Evolutionary conservation across 202 grass and related monocot genomes (phyloP).

Genomic region (Tripidium arundinaceum): DNA sequence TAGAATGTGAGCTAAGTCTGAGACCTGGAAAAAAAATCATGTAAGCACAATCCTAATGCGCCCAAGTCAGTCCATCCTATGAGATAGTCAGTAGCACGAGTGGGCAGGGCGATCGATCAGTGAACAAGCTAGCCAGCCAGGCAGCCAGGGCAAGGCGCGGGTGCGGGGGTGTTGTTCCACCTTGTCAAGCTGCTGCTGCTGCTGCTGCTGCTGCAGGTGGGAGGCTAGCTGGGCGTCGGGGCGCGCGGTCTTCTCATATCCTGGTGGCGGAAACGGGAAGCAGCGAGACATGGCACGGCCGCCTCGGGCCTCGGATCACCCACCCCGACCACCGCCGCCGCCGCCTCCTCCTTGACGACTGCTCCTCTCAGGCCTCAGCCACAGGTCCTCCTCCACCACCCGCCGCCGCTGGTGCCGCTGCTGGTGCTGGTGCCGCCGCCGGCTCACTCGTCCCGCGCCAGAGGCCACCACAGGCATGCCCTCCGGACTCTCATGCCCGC

Average conservation of each 20-base stretch:
- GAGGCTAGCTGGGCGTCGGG: slow-evolving; percentile 45
- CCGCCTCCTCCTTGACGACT: neutral
- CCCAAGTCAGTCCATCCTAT: neutral
- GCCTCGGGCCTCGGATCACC: slow-evolving; percentile 54
- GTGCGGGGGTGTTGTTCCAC: neutral
- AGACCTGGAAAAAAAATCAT: neutral
- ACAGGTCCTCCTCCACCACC: neutral
- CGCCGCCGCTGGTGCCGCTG: neutral
- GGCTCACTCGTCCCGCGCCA: slow-evolving; percentile 23
- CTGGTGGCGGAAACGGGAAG: slow-evolving; percentile 66
- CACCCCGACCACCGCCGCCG: neutral
- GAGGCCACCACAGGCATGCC: slow-evolving; percentile 11
- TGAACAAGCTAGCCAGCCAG: slow-evolving; percentile 5
- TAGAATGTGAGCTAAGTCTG: neutral
- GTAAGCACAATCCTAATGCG: neutral
- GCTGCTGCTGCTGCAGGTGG: slow-evolving; percentile 30
- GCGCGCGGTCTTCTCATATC: slow-evolving; percentile 52
- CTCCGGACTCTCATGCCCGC: slow-evolving; percentile 35
- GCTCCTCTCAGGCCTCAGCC: neutral
- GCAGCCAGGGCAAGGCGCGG: neutral
- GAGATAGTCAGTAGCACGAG: neutral
- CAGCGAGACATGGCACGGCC: slow-evolving; percentile 77
- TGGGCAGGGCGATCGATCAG: neutral
- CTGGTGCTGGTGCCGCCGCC: neutral
- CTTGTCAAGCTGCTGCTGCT: slow-evolving; percentile 42